Evolutionary conservation across 2,329 filamentous ascomycete genomes (phyloP), one percentile per base, ranked within the genome.

Genomic region (Sarocladium oryzae): DNA sequence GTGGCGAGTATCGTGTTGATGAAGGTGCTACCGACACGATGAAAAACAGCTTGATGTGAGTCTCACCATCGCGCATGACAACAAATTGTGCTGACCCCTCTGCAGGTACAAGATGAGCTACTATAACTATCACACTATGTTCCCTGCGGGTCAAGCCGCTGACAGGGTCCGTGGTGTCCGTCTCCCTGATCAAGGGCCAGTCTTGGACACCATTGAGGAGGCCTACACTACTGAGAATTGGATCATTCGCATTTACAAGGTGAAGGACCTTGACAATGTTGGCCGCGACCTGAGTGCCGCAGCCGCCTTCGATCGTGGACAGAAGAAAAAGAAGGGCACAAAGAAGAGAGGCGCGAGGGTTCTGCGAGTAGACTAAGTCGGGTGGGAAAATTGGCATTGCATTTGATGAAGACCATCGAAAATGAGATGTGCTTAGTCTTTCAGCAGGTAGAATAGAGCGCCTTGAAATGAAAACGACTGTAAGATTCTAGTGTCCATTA

Each of bases 181-280:
- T 54, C 74, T 97, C 49, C 95, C 93, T n/a, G 82, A 89, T 11
- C 79, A 90, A 58, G 86, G 89, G 1, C 93, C 93, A 8, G 81
- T 87, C 55, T 84, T 99, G 53, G 89, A 86, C 70, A 93, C 86
- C 4, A 72, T 99, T 43, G 93, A 99, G 67, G 93, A 99, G 73
- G 93, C 93, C 9, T 99, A 95, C 69, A 99, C 95, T 51, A 96
- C 89, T 64, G 93, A 99, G 77, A 99, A 99, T 79, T 99, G 93
- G 93, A 99, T 99, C 69, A 97, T 99, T 66, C 82, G 93, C 57
- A 96, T 99, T 65, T 99, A 96, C 80, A 99, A 99, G 79, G 93
- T 99, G 73, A 99, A 99, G 77, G 91, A 96, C 62, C 84, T 96
- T 54, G 93, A 99, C 74, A 97, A 97, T 68, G 77, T 99, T 58